phyloP scores from a whole-genome alignment of 805 yeast species.

The Yamadazyma sp. region DNA sequence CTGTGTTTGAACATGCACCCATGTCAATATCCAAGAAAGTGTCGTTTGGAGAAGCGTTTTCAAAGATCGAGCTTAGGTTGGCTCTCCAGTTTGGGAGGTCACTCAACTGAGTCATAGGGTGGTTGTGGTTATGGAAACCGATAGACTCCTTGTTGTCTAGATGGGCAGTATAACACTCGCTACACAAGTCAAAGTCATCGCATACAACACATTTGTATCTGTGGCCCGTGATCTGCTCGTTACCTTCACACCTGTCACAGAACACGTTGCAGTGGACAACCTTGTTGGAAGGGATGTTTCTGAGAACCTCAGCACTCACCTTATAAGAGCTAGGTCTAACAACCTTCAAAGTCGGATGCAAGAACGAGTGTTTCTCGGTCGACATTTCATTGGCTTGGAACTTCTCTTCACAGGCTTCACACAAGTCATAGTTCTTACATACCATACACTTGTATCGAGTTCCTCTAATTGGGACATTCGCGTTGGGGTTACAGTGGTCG shows the following conservation, averaged over 20 bases:
- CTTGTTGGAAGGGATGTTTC: constrained; percentile 6
- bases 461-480: constrained; percentile 42
- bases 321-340: constrained; percentile 16
- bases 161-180: constrained; percentile 25
- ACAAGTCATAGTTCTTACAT: constrained; percentile 54
- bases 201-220: constrained; percentile 55
- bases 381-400: constrained; percentile 11
- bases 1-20: constrained; percentile 19
- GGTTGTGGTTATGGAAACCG: constrained; percentile 9
- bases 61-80: neutral
- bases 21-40: constrained; percentile 27
- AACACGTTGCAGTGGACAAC: constrained; percentile 25
- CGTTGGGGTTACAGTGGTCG: constrained; percentile 33
- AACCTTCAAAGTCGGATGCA: constrained; percentile 34
- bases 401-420: constrained; percentile 35
- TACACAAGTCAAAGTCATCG: constrained; percentile 53
- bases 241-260: constrained; percentile 36
- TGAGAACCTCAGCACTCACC: constrained; percentile 8
- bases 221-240: constrained; percentile 35
- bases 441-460: constrained; percentile 50
- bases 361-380: constrained; percentile 21
- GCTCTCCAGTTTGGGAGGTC: constrained; percentile 1
- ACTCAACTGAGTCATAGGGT: constrained; percentile 11
- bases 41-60: constrained; percentile 13
- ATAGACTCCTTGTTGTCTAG: constrained; percentile 1